A percentile compares a stretch with the other conserved stretches of the same genome.
Conservation (phyloP, 257 asterid species). For the Nicotiana obtusifolia region DNA sequence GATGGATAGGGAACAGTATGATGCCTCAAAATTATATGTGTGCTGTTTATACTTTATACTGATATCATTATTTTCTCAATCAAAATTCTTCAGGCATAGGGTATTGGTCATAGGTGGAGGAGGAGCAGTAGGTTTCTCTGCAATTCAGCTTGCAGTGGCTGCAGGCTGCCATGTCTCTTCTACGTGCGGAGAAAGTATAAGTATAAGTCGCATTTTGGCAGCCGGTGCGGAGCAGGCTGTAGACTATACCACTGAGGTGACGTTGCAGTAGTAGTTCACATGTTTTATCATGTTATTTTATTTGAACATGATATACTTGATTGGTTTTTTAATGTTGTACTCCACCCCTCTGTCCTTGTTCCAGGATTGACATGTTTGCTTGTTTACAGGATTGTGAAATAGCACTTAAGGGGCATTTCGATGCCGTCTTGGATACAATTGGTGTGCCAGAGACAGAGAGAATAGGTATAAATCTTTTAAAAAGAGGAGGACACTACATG, state of each 20-base stretch:
- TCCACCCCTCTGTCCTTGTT: neutral
- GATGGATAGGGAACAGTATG: neutral
- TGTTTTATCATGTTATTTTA: neutral
- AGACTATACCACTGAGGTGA: slow-evolving; percentile 74
- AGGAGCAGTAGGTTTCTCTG: slow-evolving; percentile 97
- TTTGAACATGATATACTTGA: neutral
- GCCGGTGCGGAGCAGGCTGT: slow-evolving; percentile 95
- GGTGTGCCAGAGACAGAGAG: slow-evolving; percentile 87
- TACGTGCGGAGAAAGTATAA: slow-evolving; percentile 62
- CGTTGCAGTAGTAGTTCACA: slow-evolving; percentile 5
- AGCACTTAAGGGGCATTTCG: slow-evolving; percentile 74
- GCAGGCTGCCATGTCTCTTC: slow-evolving; percentile 87
- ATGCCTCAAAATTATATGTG: neutral
- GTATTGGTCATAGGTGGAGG: slow-evolving; percentile 93
- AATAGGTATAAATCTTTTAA: slow-evolving; percentile 62
- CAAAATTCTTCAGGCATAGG: slow-evolving; percentile 54
- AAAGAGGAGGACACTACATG: slow-evolving; percentile 96
- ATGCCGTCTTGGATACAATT: slow-evolving; percentile 90
- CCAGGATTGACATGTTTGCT: neutral
- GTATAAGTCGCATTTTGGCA: slow-evolving; percentile 60
- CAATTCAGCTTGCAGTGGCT: slow-evolving; percentile 91
- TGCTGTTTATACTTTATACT: slow-evolving; percentile 7
- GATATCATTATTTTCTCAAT: slow-evolving; percentile 16
- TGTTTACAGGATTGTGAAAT: slow-evolving; percentile 56
- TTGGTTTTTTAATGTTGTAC: neutral